Conservation (phyloP, 257 asterid genomes). For the Fraxinus excelsior region DNA sequence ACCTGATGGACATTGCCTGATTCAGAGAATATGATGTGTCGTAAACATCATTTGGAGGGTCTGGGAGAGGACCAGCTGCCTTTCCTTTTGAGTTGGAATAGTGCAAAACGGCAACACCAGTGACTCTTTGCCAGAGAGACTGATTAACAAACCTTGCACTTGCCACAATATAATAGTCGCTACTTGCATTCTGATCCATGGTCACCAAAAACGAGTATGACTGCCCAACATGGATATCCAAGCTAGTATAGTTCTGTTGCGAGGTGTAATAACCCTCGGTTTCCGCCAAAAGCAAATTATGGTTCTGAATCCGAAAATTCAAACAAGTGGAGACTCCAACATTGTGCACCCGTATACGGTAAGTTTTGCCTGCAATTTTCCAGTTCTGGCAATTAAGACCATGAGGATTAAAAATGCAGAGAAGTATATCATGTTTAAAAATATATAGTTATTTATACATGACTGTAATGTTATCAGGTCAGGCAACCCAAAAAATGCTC, state of each 20-base stretch:
- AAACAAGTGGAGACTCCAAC: constrained; percentile 84
- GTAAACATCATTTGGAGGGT: constrained; percentile 75
- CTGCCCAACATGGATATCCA: constrained; percentile 95
- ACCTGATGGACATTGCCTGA: constrained; percentile 94
- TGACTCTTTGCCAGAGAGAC: constrained; percentile 84
- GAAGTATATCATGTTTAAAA: background rate
- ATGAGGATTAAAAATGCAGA: background rate
- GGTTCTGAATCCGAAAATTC: constrained; percentile 88
- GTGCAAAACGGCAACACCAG: constrained; percentile 87
- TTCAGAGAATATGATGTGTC: constrained; percentile 63
- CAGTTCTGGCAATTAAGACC: background rate
- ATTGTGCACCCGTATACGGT: constrained; percentile 84
- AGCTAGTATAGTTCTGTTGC: constrained; percentile 74
- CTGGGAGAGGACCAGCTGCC: constrained; percentile 83
- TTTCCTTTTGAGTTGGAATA: constrained; percentile 79
- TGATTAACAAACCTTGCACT: constrained; percentile 91
- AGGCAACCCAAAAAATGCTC: background rate
- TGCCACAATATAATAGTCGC: constrained; percentile 90
- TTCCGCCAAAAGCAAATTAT: constrained; percentile 82
- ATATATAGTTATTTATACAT: too few relatives aligned
- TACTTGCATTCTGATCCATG: constrained; percentile 97
- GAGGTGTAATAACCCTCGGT: constrained; percentile 89
- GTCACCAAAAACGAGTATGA: constrained; percentile 77
- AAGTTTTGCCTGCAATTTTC: constrained; percentile 69
- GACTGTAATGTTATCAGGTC: background rate